Evolutionary conservation across 352 stramenopile species (phyloP).

Genomic region (Aphanomyces astaci): DNA sequence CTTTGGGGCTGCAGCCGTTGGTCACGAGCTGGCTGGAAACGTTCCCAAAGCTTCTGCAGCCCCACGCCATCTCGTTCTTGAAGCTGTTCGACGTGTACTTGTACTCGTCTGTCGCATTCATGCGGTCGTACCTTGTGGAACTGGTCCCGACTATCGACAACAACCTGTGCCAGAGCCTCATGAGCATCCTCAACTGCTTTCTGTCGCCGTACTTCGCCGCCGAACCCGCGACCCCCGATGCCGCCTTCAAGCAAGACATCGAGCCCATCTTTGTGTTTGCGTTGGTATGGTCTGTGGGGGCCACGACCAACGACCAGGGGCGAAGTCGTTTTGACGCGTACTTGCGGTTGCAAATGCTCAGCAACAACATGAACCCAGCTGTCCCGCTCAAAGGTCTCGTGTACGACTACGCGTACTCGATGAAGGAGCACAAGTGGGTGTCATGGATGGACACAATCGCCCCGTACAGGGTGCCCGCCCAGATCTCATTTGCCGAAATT

Average conservation of each 20-base stretch:
- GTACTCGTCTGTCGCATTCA: slow-evolving; percentile 75
- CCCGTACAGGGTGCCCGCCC: slow-evolving; percentile 58
- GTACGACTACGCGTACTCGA: slow-evolving; percentile 88
- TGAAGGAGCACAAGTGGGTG: slow-evolving; percentile 86
- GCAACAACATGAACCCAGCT: slow-evolving; percentile 44
- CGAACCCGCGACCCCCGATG: slow-evolving; percentile 37
- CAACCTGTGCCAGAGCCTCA: slow-evolving; percentile 85
- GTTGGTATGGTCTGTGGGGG: slow-evolving; percentile 88
- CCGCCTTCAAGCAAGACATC: slow-evolving; percentile 70
- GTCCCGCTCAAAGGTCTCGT: slow-evolving; percentile 63
- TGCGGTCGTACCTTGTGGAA: slow-evolving; percentile 82
- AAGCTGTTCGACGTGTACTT: slow-evolving; percentile 88
- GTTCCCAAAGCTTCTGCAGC: slow-evolving; percentile 33
- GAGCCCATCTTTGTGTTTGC: slow-evolving; percentile 89
- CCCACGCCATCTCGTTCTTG: slow-evolving; percentile 43
- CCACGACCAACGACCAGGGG: slow-evolving; percentile 83
- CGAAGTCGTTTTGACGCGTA: slow-evolving; percentile 85
- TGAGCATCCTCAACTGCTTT: slow-evolving; percentile 90
- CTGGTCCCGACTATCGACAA: slow-evolving; percentile 91
- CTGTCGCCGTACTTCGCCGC: slow-evolving; percentile 49
- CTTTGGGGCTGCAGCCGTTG: slow-evolving; percentile 79
- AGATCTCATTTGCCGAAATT: slow-evolving; percentile 83
- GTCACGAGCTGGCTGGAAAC: slow-evolving; percentile 86
- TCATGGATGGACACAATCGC: slow-evolving; percentile 91
- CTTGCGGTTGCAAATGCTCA: slow-evolving; percentile 74